Conservation (phyloP, 148 eudicot species). For the Nepenthes mirabilis region DNA sequence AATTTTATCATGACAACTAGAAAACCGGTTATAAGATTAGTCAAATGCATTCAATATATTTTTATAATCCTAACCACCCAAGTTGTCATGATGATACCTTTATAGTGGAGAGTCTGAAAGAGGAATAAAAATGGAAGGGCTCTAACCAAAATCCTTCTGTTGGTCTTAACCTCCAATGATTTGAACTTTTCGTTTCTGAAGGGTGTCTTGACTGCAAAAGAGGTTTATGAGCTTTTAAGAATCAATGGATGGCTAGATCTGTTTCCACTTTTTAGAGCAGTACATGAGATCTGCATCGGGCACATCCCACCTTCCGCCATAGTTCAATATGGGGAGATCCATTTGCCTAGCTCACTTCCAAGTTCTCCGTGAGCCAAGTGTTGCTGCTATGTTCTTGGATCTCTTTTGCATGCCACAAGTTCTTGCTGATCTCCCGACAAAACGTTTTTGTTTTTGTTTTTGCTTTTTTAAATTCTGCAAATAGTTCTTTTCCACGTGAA, state of each 20-base stretch:
- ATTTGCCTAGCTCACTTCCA: slow-evolving; percentile 7
- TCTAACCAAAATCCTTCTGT: background rate
- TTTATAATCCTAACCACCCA: no score
- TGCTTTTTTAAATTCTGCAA: background rate
- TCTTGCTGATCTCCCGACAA: background rate
- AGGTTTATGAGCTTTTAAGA: slow-evolving; percentile 71
- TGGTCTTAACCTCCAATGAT: background rate
- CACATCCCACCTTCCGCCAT: slow-evolving; percentile 63
- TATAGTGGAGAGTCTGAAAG: no score
- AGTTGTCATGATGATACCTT: no score
- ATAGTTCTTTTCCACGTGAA: no score
- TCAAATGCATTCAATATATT: no score
- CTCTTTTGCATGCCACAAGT: background rate
- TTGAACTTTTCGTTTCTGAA: slow-evolving; percentile 19
- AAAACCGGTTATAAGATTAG: no score
- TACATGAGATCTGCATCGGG: slow-evolving; percentile 87
- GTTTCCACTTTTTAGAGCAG: slow-evolving; percentile 78
- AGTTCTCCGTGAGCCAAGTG: slow-evolving; percentile 10
- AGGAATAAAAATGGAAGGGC: no score
- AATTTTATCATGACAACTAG: no score
- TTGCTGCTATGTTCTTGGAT: background rate
- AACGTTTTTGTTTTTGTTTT: no score
- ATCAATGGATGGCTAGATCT: slow-evolving; percentile 66
- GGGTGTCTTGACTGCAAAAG: slow-evolving; percentile 89
- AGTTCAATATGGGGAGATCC: slow-evolving; percentile 41